phyloP scores from a whole-genome alignment of 345 rosid genomes.

The Schrenkiella parvula region DNA sequence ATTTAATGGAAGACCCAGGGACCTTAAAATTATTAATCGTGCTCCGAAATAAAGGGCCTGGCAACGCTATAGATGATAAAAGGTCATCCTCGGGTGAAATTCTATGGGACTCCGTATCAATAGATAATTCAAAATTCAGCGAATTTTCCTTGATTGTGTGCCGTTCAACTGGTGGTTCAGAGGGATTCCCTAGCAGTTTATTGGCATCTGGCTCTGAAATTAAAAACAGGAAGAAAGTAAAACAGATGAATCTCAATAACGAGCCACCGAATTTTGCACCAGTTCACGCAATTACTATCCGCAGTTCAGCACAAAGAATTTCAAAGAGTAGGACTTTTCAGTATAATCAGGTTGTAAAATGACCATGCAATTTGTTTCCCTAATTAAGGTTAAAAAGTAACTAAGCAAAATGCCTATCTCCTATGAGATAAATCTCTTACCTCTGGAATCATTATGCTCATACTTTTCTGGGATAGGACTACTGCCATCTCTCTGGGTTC shows the following conservation, averaged over 20 bases:
- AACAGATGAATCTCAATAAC: not conserved
- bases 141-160: constrained; percentile 16
- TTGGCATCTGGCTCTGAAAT: constrained; percentile 41
- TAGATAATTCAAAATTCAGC: constrained; percentile 20
- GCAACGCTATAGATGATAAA: constrained; percentile 25
- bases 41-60: constrained; percentile 46
- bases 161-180: constrained; percentile 35
- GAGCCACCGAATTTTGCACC: not conserved
- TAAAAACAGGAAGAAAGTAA: not conserved
- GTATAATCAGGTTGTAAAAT: constrained; percentile 2
- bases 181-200: constrained; percentile 35
- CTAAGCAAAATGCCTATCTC: constrained; percentile 2
- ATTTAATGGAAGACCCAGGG: constrained; percentile 24
- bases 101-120: constrained; percentile 32
- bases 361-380: not conserved
- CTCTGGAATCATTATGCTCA: constrained; percentile 43
- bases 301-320: constrained; percentile 15
- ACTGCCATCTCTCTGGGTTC: constrained; percentile 48
- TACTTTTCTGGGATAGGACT: constrained; percentile 41
- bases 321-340: not conserved
- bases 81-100: constrained; percentile 26
- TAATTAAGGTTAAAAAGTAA: not conserved
- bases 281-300: constrained; percentile 16
- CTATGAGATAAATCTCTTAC: constrained; percentile 34
- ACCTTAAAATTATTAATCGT: constrained; percentile 52